phyloP scores from a whole-genome alignment of 257 asterid genomes.

The Cinchona pubescens region DNA sequence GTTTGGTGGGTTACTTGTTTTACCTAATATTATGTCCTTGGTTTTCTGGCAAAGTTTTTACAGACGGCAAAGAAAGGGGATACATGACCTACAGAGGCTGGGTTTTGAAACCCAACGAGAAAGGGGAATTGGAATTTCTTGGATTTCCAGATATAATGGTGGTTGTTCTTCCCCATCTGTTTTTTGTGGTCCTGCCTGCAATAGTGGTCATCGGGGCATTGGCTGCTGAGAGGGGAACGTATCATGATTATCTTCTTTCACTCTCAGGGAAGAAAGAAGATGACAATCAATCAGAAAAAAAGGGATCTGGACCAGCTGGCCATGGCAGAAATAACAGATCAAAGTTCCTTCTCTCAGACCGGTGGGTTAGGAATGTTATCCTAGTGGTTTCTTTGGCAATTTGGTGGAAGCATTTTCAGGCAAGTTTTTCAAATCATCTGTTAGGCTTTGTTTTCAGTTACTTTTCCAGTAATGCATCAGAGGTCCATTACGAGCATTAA shows the following conservation, averaged over 20 bases:
- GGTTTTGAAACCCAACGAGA: conserved; percentile 38
- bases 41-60: conserved; percentile 66
- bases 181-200: conserved; percentile 66
- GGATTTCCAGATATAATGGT: conserved; percentile 94
- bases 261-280: conserved; percentile 79
- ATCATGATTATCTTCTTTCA: conserved; percentile 55
- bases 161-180: conserved; percentile 78
- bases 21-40: conserved; percentile 85
- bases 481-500: neutral
- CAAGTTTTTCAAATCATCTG: conserved; percentile 18
- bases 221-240: conserved; percentile 63
- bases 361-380: conserved; percentile 65
- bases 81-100: conserved; percentile 92
- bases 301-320: conserved; percentile 19
- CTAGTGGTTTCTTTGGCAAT: conserved; percentile 47
- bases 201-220: conserved; percentile 36
- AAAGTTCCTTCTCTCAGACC: conserved; percentile 14
- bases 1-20: conserved; percentile 53
- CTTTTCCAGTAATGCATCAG: neutral
- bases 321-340: conserved; percentile 14
- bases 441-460: neutral
- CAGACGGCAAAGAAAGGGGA: conserved; percentile 47
- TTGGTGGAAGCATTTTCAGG: conserved; percentile 67
- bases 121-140: conserved; percentile 41
- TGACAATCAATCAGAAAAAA: conserved; percentile 36